Conservation (phyloP, 2,329 filamentous ascomycete genomes). For the Colletotrichum sp. region DNA sequence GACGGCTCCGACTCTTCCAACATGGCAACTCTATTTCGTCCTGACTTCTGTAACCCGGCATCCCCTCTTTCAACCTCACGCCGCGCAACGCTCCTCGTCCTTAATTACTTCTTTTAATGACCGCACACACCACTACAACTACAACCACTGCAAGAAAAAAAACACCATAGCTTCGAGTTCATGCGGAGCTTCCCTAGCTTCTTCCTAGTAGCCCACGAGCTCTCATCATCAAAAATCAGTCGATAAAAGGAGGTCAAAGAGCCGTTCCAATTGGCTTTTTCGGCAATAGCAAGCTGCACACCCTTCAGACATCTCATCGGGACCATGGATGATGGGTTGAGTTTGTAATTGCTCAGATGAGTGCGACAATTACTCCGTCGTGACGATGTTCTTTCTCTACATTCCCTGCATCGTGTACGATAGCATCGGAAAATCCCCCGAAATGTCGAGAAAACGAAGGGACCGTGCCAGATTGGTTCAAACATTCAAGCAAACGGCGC, state of each 20-base stretch:
- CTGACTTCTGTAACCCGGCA: not conserved
- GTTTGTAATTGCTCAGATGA: not conserved
- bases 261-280: not conserved
- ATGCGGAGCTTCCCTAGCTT: conserved; percentile 1
- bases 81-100: conserved; percentile 5
- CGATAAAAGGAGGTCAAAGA: not conserved
- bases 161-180: not conserved
- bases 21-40: conserved; percentile 1
- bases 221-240: not conserved
- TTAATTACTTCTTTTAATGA: not conserved
- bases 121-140: not conserved
- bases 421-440: not conserved
- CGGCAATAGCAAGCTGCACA: not conserved
- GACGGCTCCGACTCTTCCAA: not conserved
- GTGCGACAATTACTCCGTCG: not conserved
- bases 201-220: not conserved
- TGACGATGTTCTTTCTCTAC: not conserved
- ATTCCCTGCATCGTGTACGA: not conserved
- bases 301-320: not conserved
- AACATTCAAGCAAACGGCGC: not conserved
- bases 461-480: not conserved
- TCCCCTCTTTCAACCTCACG: not conserved
- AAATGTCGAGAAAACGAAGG: not conserved
- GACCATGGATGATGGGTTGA: not conserved
- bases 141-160: not conserved